A percentile compares a stretch with the other conserved stretches of the same genome.
Evolutionary conservation across 352 stramenopile genomes (phyloP).

Genomic region (Globisporangium viniferum): DNA sequence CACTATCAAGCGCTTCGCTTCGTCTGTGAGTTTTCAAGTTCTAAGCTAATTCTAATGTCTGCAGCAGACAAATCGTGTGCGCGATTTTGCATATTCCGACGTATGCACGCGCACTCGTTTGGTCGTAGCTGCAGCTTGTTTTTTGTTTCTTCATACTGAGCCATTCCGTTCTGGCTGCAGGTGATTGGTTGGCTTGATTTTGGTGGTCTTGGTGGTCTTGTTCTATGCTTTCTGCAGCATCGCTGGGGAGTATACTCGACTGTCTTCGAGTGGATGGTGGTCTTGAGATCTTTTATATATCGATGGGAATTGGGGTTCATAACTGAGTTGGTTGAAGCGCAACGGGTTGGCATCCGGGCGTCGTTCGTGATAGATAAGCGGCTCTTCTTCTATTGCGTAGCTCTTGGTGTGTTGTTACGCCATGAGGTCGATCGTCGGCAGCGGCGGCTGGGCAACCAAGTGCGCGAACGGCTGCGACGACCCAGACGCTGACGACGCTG

Average conservation of each 20-base stretch:
- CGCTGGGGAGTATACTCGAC: not conserved
- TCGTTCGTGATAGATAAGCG: not conserved
- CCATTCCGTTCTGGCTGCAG: not conserved
- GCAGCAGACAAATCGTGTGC: not conserved
- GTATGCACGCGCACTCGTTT: not conserved
- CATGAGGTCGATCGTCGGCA: slow-evolving; percentile 16
- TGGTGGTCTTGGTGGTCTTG: not conserved
- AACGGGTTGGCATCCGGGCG: not conserved
- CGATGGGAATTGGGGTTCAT: not conserved
- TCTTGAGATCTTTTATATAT: not conserved
- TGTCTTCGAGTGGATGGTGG: not conserved
- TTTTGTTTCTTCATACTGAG: not conserved
- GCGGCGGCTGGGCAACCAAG: not conserved
- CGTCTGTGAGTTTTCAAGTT: not conserved
- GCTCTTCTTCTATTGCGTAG: not conserved
- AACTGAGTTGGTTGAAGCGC: not conserved
- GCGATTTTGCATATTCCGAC: slow-evolving; percentile 5
- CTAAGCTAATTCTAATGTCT: not conserved
- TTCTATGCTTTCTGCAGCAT: not conserved
- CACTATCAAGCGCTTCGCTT: not conserved
- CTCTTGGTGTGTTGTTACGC: not conserved
- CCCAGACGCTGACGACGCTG: not conserved
- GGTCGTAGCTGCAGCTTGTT: not conserved
- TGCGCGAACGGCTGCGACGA: slow-evolving; percentile 14
- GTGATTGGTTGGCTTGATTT: not conserved